Evolutionary conservation across 129 eudicot species (phyloP).

Genomic region (Daucus carota): DH1_v3.0 NC_030385.2:46785501-46786000

Average conservation of each 20-base stretch:
- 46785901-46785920: constrained; percentile 45
- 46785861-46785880: constrained; percentile 2
- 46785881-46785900: constrained; percentile 20
- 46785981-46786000: constrained; percentile 41
- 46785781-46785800: constrained; percentile 10
- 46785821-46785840: constrained; percentile 11
- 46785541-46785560: constrained; percentile 4
- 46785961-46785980: constrained; percentile 45
- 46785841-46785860: background rate
- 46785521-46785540: background rate
- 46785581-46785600: constrained; percentile 29
- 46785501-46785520: background rate
- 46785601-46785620: constrained; percentile 31
- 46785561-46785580: constrained; percentile 39
- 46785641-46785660: constrained; percentile 18
- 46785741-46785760: constrained; percentile 40
- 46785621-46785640: constrained; percentile 30
- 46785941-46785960: constrained; percentile 39
- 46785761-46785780: constrained; percentile 26
- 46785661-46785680: constrained; percentile 20
- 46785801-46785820: constrained; percentile 17
- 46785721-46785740: constrained; percentile 27
- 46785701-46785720: constrained; percentile 27
- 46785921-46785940: constrained; percentile 48
- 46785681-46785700: constrained; percentile 39